Evolutionary conservation across 1,139 yeast species (phyloP).

Genomic region (Blastobotrys serpentis): DNA sequence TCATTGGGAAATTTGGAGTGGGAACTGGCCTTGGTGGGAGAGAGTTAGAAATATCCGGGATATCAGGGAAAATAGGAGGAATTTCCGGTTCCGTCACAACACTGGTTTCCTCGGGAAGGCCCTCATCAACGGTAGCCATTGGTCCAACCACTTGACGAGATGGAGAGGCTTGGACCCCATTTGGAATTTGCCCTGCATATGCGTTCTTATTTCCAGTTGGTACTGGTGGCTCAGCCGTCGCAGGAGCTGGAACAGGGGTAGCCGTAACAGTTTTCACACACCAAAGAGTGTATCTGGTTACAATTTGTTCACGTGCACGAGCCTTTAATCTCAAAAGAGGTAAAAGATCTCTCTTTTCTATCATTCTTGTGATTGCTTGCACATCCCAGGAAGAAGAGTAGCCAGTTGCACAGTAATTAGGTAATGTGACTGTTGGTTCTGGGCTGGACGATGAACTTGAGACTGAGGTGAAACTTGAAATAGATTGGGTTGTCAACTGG

Average conservation of each 20-base stretch:
- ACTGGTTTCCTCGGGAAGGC: slow-evolving; percentile 5
- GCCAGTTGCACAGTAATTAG: slow-evolving; percentile 4
- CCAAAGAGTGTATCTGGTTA: slow-evolving; percentile 6
- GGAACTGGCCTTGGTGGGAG: neutral
- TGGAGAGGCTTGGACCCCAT: neutral
- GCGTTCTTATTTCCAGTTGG: slow-evolving; percentile 3
- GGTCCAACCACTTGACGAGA: slow-evolving; percentile 5
- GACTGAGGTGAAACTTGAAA: too few relatives aligned
- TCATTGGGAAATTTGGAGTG: slow-evolving; percentile 8
- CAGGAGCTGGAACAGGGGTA: neutral
- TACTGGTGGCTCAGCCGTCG: neutral
- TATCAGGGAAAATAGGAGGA: neutral
- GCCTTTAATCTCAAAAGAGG: neutral
- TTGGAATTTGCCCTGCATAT: neutral
- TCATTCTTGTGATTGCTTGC: neutral
- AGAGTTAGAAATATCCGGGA: neutral
- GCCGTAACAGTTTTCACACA: slow-evolving; percentile 6
- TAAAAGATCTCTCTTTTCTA: neutral
- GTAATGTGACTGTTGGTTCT: neutral
- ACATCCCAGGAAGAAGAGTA: slow-evolving; percentile 6
- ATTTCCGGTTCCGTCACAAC: slow-evolving; percentile 1
- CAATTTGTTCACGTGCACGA: slow-evolving; percentile 1
- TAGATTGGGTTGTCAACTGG: too few relatives aligned
- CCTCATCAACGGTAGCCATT: slow-evolving; percentile 7
- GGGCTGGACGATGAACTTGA: neutral